Base-by-base conservation (phyloP, 2,329 filamentous ascomycete genomes). In the Nemania sp. region DNA sequence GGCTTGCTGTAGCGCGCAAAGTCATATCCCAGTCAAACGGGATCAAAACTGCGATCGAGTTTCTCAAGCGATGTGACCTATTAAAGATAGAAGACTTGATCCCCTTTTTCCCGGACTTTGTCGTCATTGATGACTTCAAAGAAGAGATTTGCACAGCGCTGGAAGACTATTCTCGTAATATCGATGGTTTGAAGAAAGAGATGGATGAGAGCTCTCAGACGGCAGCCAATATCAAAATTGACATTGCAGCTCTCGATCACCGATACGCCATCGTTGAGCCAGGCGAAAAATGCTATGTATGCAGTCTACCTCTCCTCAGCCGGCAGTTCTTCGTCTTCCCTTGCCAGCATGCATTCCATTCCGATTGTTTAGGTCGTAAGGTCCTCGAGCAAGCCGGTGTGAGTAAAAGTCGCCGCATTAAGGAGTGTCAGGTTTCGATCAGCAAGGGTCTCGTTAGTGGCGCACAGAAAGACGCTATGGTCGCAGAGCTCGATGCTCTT, bases 81-180 rank as follows among this genome's bases (percentile, higher is more conserved):
- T 82, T 99, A 43, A 88, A 89, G 59, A 99, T 99, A 60, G 94
- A 99, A 74, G 94, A 99, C 66, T 75, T 99, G 24, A 97, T 99
- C 34, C 94, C 94, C 0, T 97, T 99, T 77, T 99, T 99, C 74
- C 94, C 94, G 0, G 94, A 99, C 70, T 99, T 99, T 68, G 91
- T 97, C 20, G 89, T 97, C 46, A 97, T 99, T 58, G 94, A 99
- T 69, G 94, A 97, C 71, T 99, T 99, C 80, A 97, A 97, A 69
- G 92, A 97, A 60, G 94, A 99, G 70, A 97, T 99, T 31, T 99
- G 94, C 74, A 80, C 84, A 0, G 94, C 95, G 1, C 80, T 99
- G 1, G 94, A 99, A 72, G 90, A 95, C 60, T 99, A 99, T 75
- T 89, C 86, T 41, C 88, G 90, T 31, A 91, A 90, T 62, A 99